Evolutionary conservation across 2,329 filamentous ascomycete genomes (phyloP).

Genomic region (Hypoxylon sp.): DNA sequence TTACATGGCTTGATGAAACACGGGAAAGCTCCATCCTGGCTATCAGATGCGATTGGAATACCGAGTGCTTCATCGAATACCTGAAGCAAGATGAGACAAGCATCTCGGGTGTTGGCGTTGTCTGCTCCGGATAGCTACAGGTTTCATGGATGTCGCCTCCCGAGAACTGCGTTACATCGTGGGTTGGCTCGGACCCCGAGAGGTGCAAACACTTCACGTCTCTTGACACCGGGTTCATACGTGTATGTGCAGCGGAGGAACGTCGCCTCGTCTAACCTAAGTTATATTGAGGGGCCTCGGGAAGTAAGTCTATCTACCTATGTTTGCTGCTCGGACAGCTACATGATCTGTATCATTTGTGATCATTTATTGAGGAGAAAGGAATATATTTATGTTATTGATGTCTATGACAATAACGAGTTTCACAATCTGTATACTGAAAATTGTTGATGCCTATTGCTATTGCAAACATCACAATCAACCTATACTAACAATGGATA

Average conservation of each 20-base stretch:
- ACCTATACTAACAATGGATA: conserved; percentile 46
- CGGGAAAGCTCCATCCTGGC: too few species aligned
- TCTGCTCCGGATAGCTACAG: neutral
- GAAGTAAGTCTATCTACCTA: conserved; percentile 47
- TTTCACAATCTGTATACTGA: too few species aligned
- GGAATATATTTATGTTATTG: neutral
- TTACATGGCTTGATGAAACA: too few species aligned
- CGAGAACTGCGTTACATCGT: neutral
- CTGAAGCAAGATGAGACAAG: too few species aligned
- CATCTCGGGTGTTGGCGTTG: conserved; percentile 1
- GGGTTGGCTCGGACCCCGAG: neutral
- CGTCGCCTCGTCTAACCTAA: conserved; percentile 41
- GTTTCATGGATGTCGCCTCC: too few species aligned
- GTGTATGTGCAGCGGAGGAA: conserved; percentile 35
- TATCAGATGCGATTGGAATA: too few species aligned
- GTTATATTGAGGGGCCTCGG: conserved; percentile 45
- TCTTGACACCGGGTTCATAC: neutral
- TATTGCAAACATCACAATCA: neutral
- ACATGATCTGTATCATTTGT: too few species aligned
- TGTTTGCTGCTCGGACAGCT: too few species aligned
- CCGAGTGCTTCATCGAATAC: too few species aligned
- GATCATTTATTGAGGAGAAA: neutral
- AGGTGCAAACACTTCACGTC: neutral
- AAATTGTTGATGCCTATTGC: too few species aligned
- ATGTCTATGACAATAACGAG: too few species aligned